phyloP scores from a whole-genome alignment of 2,329 filamentous ascomycete genomes.

The Neocucurbitaria cava region DNA sequence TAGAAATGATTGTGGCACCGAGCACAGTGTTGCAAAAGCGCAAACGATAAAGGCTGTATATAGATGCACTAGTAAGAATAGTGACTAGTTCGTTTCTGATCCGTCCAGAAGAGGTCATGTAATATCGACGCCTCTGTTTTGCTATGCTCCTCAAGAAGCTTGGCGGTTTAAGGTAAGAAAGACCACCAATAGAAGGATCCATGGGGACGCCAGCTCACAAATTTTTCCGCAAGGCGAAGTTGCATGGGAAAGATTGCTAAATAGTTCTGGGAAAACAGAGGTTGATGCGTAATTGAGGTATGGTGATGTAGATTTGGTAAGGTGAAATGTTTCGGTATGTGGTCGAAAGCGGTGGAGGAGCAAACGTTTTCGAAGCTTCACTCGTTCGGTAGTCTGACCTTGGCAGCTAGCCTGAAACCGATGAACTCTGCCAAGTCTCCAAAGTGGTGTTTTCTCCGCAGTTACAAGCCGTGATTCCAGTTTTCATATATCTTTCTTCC shows the following conservation, averaged over 20 bases:
- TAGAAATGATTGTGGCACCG: slow-evolving; percentile 6
- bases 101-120: slow-evolving; percentile 8
- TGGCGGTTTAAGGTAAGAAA: slow-evolving; percentile 20
- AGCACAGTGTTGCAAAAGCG: slow-evolving; percentile 8
- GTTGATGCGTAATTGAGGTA: slow-evolving; percentile 5
- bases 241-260: neutral
- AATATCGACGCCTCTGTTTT: slow-evolving; percentile 27
- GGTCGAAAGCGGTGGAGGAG: neutral
- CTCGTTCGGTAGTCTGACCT: neutral
- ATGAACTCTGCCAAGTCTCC: neutral
- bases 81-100: slow-evolving; percentile 8
- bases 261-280: neutral
- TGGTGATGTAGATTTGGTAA: neutral
- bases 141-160: slow-evolving; percentile 17
- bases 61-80: slow-evolving; percentile 9
- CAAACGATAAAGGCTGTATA: slow-evolving; percentile 9
- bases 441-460: neutral
- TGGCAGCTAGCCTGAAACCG: neutral
- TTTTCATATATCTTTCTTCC: neutral
- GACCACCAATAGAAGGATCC: slow-evolving; percentile 34
- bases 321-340: neutral
- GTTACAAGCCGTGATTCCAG: neutral
- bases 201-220: neutral
- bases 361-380: neutral
- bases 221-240: neutral